These are phyloP conservation scores for Tetrapisispora taiwanensis DNA, from an alignment of 805 yeast species.

Conservation along the genomic window DNA sequence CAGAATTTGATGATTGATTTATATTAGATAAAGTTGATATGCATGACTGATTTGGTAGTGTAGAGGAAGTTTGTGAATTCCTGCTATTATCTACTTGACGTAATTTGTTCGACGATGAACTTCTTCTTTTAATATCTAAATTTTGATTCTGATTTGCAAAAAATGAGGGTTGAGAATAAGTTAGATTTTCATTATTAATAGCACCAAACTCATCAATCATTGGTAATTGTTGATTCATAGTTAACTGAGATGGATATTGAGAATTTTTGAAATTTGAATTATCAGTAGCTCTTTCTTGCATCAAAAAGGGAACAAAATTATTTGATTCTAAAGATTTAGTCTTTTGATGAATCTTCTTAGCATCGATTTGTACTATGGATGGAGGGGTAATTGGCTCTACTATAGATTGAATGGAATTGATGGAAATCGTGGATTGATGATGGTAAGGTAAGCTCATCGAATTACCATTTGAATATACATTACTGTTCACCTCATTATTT, in stretches of 20 bases:
- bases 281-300: background rate
- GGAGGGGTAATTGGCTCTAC: slow-evolving; percentile 20
- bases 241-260: slow-evolving; percentile 7
- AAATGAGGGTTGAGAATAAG: background rate
- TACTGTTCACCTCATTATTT: background rate
- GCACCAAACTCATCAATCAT: slow-evolving; percentile 28
- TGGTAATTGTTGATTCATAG: slow-evolving; percentile 15
- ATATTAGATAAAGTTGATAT: background rate
- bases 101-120: background rate
- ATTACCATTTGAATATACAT: background rate
- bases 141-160: background rate
- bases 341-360: slow-evolving; percentile 22
- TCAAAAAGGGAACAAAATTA: slow-evolving; percentile 17
- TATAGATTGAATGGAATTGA: slow-evolving; percentile 17
- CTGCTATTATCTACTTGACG: background rate
- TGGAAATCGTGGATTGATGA: slow-evolving; percentile 27
- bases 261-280: background rate
- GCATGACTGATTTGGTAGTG: background rate
- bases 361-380: slow-evolving; percentile 10
- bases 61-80: background rate
- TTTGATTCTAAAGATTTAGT: slow-evolving; percentile 26
- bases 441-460: background rate
- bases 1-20: slow-evolving; percentile 2
- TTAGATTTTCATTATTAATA: background rate
- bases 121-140: background rate